Evolutionary conservation across 495 filamentous ascomycete genomes (phyloP).

Genomic region (Lophium mytilinum): DNA sequence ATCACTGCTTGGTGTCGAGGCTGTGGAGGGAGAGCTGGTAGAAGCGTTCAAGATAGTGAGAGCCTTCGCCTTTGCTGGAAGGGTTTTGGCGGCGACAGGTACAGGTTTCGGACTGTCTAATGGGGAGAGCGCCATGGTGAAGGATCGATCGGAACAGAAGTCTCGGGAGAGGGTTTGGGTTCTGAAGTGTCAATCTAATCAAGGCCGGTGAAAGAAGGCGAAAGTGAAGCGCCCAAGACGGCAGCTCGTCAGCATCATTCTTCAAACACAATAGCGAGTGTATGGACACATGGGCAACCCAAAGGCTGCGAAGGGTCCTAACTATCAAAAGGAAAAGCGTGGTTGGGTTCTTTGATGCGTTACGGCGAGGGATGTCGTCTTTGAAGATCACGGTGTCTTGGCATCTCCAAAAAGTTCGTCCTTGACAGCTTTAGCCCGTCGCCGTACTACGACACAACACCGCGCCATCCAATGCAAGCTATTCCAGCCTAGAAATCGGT

Average conservation of each 20-base stretch:
- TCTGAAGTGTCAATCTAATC: background rate
- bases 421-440: background rate
- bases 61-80: conserved; percentile 31
- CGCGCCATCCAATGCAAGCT: background rate
- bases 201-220: background rate
- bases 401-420: conserved; percentile 14
- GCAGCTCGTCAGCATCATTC: background rate
- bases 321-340: too few species aligned
- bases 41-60: conserved; percentile 29
- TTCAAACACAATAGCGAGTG: background rate
- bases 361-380: background rate
- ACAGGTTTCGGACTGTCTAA: conserved; percentile 33
- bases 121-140: conserved; percentile 12
- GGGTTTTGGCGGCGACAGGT: conserved; percentile 28
- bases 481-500: background rate
- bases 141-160: background rate
- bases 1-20: conserved; percentile 21
- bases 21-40: conserved; percentile 3
- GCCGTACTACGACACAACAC: background rate
- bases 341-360: background rate
- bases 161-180: background rate
- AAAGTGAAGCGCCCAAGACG: background rate
- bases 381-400: background rate
- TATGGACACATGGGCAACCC: background rate
- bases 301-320: too few species aligned